Conservation (phyloP, 495 filamentous ascomycete genomes). For the Cercophora samala region DNA sequence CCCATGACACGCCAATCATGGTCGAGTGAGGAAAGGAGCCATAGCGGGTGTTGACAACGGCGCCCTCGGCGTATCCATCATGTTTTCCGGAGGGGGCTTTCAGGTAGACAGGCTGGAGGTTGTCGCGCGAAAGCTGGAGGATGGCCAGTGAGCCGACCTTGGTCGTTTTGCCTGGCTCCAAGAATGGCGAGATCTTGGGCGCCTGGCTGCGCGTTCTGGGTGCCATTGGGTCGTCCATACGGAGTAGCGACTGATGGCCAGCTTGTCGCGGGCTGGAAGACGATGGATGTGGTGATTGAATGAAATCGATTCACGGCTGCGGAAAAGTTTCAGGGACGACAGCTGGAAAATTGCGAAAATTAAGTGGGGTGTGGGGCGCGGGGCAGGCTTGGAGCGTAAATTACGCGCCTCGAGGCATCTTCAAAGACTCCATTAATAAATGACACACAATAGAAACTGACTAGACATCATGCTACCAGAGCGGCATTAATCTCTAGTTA, state of each 20-base stretch:
- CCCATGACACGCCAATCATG: slow-evolving; percentile 78
- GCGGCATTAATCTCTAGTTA: too few relatives aligned
- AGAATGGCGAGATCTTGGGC: slow-evolving; percentile 59
- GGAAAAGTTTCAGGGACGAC: slow-evolving; percentile 8
- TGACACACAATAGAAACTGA: too few relatives aligned
- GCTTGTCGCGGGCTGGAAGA: not conserved
- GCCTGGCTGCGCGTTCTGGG: slow-evolving; percentile 16
- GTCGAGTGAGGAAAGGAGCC: slow-evolving; percentile 93
- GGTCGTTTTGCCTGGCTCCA: slow-evolving; percentile 59
- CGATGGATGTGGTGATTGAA: not conserved
- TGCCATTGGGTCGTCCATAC: slow-evolving; percentile 28
- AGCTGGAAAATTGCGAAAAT: slow-evolving; percentile 8
- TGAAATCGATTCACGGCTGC: not conserved
- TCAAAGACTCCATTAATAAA: not conserved
- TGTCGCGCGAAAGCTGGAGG: slow-evolving; percentile 80
- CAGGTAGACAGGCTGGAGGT: slow-evolving; percentile 71
- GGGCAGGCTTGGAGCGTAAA: not conserved
- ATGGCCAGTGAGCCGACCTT: slow-evolving; percentile 62
- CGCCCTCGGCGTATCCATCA: slow-evolving; percentile 73
- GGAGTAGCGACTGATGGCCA: not conserved
- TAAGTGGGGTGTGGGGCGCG: slow-evolving; percentile 5
- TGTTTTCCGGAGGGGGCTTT: slow-evolving; percentile 54
- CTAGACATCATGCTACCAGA: too few relatives aligned
- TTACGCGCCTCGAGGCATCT: not conserved
- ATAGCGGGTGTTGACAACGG: slow-evolving; percentile 88